These are phyloP conservation scores for barrel medic (Medicago truncatula) DNA, from an alignment of 306 rosid species.

Conservation along the genomic window MtrunA17r5.0-ANR NC_053044.1:27549001-27549500, in stretches of 20 bases:
- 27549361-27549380: background rate
- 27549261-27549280: conserved; percentile 15
- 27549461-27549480: background rate
- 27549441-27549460: background rate
- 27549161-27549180: conserved; percentile 32
- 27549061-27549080: too few relatives aligned
- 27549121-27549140: too few relatives aligned
- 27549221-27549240: conserved; percentile 31
- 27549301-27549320: conserved; percentile 24
- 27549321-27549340: conserved; percentile 13
- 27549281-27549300: conserved; percentile 31
- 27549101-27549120: too few relatives aligned
- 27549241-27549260: conserved; percentile 35
- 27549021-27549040: too few relatives aligned
- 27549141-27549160: too few relatives aligned
- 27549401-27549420: background rate
- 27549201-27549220: conserved; percentile 9
- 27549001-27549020: too few relatives aligned
- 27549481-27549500: background rate
- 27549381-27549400: conserved; percentile 9
- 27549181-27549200: conserved; percentile 21
- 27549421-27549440: background rate
- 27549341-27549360: background rate
- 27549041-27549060: too few relatives aligned
- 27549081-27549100: too few relatives aligned